phyloP scores from a whole-genome alignment of 2,329 filamentous ascomycete species.

The Curvularia sp. region DNA sequence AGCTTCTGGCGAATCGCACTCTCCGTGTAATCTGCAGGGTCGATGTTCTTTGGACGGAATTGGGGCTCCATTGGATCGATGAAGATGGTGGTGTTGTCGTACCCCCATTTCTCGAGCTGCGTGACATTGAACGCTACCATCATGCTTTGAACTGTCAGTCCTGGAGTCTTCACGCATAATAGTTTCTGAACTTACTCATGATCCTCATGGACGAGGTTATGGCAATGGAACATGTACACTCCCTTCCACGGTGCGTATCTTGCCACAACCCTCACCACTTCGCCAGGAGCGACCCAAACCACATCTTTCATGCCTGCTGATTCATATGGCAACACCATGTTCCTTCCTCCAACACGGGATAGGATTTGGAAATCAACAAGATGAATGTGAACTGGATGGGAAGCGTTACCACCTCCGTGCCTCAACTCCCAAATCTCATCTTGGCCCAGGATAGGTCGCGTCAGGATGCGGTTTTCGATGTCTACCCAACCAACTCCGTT shows the following conservation, averaged over 20 bases:
- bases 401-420: constrained; percentile 60
- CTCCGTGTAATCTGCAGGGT: constrained; percentile 33
- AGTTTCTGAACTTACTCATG: constrained; percentile 40
- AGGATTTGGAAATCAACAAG: constrained; percentile 66
- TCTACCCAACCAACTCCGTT: constrained; percentile 48
- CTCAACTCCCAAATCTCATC: constrained; percentile 50
- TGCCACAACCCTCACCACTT: constrained; percentile 46
- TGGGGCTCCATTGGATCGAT: constrained; percentile 43
- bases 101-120: constrained; percentile 45
- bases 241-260: constrained; percentile 55
- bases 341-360: constrained; percentile 55
- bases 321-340: constrained; percentile 61
- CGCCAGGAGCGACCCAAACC: constrained; percentile 61
- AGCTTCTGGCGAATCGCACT: constrained; percentile 40
- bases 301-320: constrained; percentile 64
- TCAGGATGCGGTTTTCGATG: constrained; percentile 43
- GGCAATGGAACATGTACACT: constrained; percentile 58
- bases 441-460: constrained; percentile 40
- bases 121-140: constrained; percentile 56
- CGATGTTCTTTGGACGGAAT: constrained; percentile 38
- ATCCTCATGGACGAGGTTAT: constrained; percentile 58
- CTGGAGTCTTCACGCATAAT: too few species aligned
- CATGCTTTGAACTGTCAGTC: constrained; percentile 41
- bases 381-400: constrained; percentile 65
- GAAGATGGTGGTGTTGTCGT: constrained; percentile 42